These are phyloP conservation scores for Phyllosticta citribraziliensis DNA, from an alignment of 2,329 filamentous ascomycete species.

Conservation along the genomic window DNA sequence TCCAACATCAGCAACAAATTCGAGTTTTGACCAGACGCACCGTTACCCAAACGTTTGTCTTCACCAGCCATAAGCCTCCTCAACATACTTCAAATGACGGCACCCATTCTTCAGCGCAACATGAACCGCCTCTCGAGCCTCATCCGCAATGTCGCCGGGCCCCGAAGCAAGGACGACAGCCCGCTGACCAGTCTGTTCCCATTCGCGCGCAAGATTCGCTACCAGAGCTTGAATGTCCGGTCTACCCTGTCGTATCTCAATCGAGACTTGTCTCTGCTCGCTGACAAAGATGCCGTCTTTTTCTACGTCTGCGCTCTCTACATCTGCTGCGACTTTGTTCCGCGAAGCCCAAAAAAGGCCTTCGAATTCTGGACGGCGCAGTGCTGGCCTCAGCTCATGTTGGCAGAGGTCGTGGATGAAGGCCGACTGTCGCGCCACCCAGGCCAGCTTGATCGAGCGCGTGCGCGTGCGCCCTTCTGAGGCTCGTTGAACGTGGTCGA, in stretches of 20 bases:
- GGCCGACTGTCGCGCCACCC: constrained; percentile 24
- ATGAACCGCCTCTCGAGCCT: constrained; percentile 32
- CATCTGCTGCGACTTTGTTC: constrained; percentile 7
- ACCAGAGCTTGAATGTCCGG: constrained; percentile 30
- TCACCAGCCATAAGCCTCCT: constrained; percentile 40
- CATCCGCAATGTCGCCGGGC: constrained; percentile 36
- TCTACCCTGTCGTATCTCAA: constrained; percentile 24
- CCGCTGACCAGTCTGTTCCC: constrained; percentile 17
- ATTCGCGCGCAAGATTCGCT: constrained; percentile 22
- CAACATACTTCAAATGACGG: constrained; percentile 33
- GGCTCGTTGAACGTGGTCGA: constrained; percentile 1
- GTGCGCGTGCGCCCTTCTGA: constrained; percentile 15
- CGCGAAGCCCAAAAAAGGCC: constrained; percentile 7
- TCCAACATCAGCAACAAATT: no score
- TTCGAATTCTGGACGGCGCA: constrained; percentile 19
- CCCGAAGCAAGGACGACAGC: constrained; percentile 37
- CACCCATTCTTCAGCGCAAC: constrained; percentile 25
- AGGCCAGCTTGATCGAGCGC: constrained; percentile 20
- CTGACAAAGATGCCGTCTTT: neutral
- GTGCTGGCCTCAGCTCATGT: constrained; percentile 15
- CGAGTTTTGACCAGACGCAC: neutral
- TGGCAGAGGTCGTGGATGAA: constrained; percentile 19
- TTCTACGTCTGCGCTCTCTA: neutral
- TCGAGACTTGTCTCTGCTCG: constrained; percentile 14
- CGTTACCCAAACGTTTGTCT: neutral